These are phyloP conservation scores for Tothia fuscella DNA, from an alignment of 2,329 filamentous ascomycete genomes.

Conservation along the genomic window DNA sequence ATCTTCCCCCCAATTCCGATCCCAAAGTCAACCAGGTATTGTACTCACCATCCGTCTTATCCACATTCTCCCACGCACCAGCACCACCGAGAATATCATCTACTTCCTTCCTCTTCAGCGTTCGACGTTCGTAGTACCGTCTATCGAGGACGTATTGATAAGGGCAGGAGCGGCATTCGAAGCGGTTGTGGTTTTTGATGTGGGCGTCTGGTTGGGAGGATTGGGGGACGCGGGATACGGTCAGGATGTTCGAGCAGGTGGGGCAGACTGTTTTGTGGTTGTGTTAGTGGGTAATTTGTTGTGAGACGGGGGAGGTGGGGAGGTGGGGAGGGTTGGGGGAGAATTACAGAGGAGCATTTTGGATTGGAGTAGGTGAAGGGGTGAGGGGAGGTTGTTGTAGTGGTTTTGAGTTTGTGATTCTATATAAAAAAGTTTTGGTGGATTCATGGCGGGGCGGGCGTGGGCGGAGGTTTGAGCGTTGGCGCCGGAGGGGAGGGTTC, in stretches of 20 bases:
- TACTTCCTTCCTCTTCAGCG: constrained; percentile 71
- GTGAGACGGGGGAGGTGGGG: constrained; percentile 46
- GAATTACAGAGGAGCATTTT: neutral
- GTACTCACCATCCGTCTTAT: constrained; percentile 66
- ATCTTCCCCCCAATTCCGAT: constrained; percentile 5
- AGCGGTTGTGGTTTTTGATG: constrained; percentile 51
- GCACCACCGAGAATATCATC: constrained; percentile 86
- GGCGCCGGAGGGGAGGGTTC: no score
- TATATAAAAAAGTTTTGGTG: no score
- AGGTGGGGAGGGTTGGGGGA: neutral
- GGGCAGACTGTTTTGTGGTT: no score
- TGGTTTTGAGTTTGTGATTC: no score
- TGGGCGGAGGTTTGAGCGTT: no score
- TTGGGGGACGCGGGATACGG: constrained; percentile 44
- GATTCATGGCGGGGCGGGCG: no score
- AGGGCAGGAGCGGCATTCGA: constrained; percentile 91
- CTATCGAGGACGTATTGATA: constrained; percentile 77
- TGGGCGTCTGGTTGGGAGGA: constrained; percentile 23
- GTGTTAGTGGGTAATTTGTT: no score
- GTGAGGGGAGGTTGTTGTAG: no score
- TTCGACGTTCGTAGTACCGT: constrained; percentile 68
- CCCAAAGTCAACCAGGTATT: constrained; percentile 33
- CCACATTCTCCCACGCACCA: constrained; percentile 81
- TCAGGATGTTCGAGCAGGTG: constrained; percentile 72
- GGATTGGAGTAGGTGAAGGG: no score